Evolutionary conservation across 495 filamentous ascomycete species (phyloP).

Genomic region (Hapsidospora chrysogenum): DNA sequence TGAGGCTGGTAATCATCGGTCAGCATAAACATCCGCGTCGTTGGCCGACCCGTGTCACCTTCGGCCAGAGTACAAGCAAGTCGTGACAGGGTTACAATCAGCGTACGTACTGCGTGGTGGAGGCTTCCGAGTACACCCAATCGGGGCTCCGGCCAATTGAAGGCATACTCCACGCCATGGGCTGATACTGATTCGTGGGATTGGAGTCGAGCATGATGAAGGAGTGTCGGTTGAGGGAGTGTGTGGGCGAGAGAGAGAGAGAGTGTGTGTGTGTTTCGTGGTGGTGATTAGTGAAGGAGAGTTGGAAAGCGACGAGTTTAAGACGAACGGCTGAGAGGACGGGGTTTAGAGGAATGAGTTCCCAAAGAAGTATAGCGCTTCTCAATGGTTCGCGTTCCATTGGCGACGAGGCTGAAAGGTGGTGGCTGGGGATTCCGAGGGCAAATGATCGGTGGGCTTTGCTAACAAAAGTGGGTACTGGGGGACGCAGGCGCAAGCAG

Average conservation of each 20-base stretch:
- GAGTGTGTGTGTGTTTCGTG: neutral
- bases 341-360: no score
- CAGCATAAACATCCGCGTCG: no score
- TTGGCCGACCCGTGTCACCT: no score
- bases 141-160: neutral
- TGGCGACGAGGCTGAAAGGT: no score
- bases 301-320: neutral
- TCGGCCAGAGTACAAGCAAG: no score
- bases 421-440: no score
- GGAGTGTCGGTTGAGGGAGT: neutral
- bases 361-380: no score
- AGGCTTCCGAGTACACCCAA: neutral
- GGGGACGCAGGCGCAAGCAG: no score
- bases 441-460: no score
- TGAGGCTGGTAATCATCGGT: neutral
- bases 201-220: neutral
- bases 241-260: neutral
- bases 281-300: neutral
- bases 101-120: neutral
- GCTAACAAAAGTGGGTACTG: no score
- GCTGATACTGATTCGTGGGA: neutral
- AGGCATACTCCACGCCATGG: neutral
- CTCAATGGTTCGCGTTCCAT: neutral
- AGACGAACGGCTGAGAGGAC: no score
- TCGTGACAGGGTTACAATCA: neutral